Percentiles rank a stretch among this genome's conserved stretches.
Conservation (phyloP, 164 flowering plant species). For the Magnolia kwangsiensis region DNA sequence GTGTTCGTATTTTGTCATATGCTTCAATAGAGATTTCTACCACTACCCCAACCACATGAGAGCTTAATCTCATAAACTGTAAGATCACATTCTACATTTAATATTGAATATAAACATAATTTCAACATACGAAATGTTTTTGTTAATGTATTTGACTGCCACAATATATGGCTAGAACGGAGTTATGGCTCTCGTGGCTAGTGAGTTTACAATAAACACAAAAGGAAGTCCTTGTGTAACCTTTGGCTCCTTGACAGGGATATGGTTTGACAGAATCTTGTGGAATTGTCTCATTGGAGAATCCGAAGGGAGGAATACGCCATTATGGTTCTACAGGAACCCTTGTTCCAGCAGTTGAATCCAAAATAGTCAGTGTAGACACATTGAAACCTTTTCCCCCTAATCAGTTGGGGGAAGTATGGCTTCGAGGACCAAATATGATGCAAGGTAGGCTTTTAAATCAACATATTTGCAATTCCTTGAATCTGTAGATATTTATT, state of each 20-base stretch:
- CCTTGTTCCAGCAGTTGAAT: slow-evolving; percentile 70
- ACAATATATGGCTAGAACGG: too few species aligned
- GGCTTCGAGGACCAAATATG: slow-evolving; percentile 64
- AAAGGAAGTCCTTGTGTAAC: background rate
- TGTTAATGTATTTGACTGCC: too few species aligned
- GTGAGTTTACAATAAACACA: too few species aligned
- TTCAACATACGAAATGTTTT: too few species aligned
- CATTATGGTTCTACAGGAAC: slow-evolving; percentile 71
- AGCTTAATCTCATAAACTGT: too few species aligned
- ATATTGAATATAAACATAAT: too few species aligned
- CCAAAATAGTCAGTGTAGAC: slow-evolving; percentile 61
- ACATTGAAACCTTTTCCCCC: slow-evolving; percentile 79
- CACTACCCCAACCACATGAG: too few species aligned
- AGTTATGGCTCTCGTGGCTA: too few species aligned
- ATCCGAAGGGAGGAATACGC: slow-evolving; percentile 32
- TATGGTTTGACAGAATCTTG: slow-evolving; percentile 95
- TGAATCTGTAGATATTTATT: background rate
- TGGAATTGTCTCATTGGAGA: slow-evolving; percentile 64
- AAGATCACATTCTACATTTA: too few species aligned
- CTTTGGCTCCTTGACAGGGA: slow-evolving; percentile 47
- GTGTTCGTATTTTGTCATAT: too few species aligned
- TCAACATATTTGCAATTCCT: background rate
- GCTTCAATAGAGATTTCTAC: too few species aligned
- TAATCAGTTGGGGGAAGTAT: slow-evolving; percentile 59
- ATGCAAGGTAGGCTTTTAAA: slow-evolving; percentile 48